Base-by-base conservation (phyloP, 352 stramenopile genomes). In the Thalassiosira mediterranea region DNA sequence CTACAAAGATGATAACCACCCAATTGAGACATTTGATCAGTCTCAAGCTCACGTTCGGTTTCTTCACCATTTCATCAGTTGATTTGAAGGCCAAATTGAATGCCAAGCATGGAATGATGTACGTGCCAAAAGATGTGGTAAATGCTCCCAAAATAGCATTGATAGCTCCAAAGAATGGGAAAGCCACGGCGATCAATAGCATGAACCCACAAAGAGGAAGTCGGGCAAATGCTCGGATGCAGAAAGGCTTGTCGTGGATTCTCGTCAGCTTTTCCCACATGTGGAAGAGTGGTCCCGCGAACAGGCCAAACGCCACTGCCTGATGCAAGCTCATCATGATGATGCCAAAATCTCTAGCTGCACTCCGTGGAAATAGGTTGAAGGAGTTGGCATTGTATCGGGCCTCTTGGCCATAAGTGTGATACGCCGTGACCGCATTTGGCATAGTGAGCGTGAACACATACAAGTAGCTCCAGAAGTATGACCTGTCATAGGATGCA, bases 401-500 rank as follows among this genome's bases (percentile, higher is more conserved):
- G 31, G 19, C 13, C 26, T 61, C 47, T 37, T 61, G n/a, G 19
- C 66, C 66, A 56, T 49, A 76, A 0, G 66, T 69, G 32, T 76
- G 31, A 42, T 76, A 76, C 0, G 44, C 63, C 3, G 53, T 38
- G 3, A 73, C 38, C 1, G 56, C 67, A 54, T 68, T 70, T n/a
- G 67, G 67, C 47, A 76, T 57, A 10, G 67, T 76, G 25, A 76
- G 49, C 0, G 65, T 62, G 56, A 75, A 75, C 1, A 75, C 54
- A 49, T 75, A 75, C 0, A 67, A 26, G 46, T 67, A 75, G 3
- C 42, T 62, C 40, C 58, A 67, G 46, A 75, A 75, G 46, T 75
- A 75, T 19, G 44, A 56, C 51, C 25, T 2, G 40, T 70, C 67
- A 54, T 76, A 76, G 8, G 29, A 49, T 23, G 32, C 23, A 52